Base-by-base conservation (phyloP, 2,329 filamentous ascomycete species). In the Pseudogymnoascus verrucosus region DNA sequence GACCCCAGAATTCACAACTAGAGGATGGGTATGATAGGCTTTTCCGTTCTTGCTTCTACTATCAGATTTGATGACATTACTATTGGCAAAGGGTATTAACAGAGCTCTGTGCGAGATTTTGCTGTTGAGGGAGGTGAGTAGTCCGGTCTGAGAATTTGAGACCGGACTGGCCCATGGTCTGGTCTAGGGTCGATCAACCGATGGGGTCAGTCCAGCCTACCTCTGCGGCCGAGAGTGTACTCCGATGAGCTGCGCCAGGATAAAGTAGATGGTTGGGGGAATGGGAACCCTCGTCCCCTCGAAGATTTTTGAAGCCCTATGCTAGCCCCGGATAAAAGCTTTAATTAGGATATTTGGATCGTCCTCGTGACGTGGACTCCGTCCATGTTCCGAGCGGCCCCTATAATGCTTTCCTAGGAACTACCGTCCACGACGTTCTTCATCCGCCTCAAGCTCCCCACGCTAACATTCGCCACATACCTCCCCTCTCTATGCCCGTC, bases 1-100 rank as follows among this genome's bases (percentile, higher is more conserved):
- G 71, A 74, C 36, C 65, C 69, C 5, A 71, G 68, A 6, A 60
- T 40, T 16, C 37, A n/a, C 16, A n/a, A 16, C 37, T 39, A 16
- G 37, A 39, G 37, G 14, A 39, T 39, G 37, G 37, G 14, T 39
- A 7, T 39, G 16, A n/a, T n/a, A 39, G 37, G 37, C 37, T 16
- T 39, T 39, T 16, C 14, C n/a, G 37, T 16, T 39, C 37, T 39
- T 39, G 14, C 37, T 39, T 16, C 37, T 5, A 6, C 5, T 39
- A 39, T n/a, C 37, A 39, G 37, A 39, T 8, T 16, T 39, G 6
- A 7, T 39, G 12, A 39, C 36, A 16, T 39, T 39, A 16, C 37
- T 6, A 39, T 7, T 39, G 37, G 14, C 37, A 39, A 39, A 39
- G 14, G 16, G 7, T n/a, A n/a, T 16, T n/a, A n/a, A 39, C 37